These are phyloP conservation scores for Parathielavia appendiculata DNA, from an alignment of 495 filamentous ascomycete species.

Conservation along the genomic window DNA sequence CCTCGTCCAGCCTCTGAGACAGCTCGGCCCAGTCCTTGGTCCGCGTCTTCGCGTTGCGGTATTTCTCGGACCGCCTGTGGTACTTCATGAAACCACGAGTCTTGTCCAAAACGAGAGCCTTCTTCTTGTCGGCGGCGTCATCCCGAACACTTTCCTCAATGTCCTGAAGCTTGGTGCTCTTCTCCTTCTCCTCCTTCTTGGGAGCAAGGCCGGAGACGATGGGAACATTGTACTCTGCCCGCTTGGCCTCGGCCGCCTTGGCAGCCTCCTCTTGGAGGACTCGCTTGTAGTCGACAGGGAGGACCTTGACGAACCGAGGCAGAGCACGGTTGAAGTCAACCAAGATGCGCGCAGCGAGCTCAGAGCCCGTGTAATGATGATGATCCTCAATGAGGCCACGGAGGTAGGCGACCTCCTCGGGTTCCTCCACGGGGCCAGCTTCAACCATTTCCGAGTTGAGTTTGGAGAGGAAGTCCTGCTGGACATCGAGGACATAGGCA, in stretches of 20 bases:
- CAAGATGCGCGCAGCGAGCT: slow-evolving; percentile 89
- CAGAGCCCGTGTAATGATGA: slow-evolving; percentile 98
- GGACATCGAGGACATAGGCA: slow-evolving; percentile 91
- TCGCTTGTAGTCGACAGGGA: slow-evolving; percentile 97
- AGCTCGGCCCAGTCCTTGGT: slow-evolving; percentile 95
- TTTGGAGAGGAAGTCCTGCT: slow-evolving; percentile 87
- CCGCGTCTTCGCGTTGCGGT: slow-evolving; percentile 78
- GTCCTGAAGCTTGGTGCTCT: slow-evolving; percentile 81
- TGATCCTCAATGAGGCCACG: slow-evolving; percentile 96
- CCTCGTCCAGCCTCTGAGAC: slow-evolving; percentile 81
- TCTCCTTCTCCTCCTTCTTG: slow-evolving; percentile 56
- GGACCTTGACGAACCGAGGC: slow-evolving; percentile 86
- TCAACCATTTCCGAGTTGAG: slow-evolving; percentile 99
- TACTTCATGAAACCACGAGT: slow-evolving; percentile 99
- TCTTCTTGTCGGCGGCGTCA: slow-evolving; percentile 85
- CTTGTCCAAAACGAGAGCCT: slow-evolving; percentile 93
- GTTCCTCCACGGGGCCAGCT: slow-evolving; percentile 80
- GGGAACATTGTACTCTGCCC: slow-evolving; percentile 77
- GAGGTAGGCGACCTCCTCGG: slow-evolving; percentile 86
- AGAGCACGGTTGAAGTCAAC: slow-evolving; percentile 96
- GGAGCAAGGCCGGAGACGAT: slow-evolving; percentile 56
- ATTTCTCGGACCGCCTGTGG: slow-evolving; percentile 88
- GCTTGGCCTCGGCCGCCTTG: slow-evolving; percentile 79
- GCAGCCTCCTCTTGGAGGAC: slow-evolving; percentile 80
- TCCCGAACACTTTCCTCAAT: slow-evolving; percentile 93